A percentile compares a stretch with the other conserved stretches of the same genome.
Conservation (phyloP, 768 basidiomycete genomes). For the Trametes elegans region DNA sequence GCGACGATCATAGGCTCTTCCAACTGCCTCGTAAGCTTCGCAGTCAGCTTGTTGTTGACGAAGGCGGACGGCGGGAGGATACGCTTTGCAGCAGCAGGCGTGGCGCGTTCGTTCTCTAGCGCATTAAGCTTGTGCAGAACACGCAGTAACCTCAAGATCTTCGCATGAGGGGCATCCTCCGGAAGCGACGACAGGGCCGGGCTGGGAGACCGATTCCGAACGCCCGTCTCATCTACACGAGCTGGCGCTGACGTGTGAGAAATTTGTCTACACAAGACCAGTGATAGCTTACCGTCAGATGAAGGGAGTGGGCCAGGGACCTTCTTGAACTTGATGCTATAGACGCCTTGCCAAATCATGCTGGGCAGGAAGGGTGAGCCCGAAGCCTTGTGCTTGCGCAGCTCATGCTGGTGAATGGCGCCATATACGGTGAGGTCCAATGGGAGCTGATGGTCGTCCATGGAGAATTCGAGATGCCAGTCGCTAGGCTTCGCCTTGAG, state of each 20-base stretch:
- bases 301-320: slow-evolving; percentile 74
- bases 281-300: slow-evolving; percentile 52
- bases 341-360: slow-evolving; percentile 86
- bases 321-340: slow-evolving; percentile 92
- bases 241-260: slow-evolving; percentile 3
- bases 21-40: slow-evolving; percentile 94
- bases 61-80: slow-evolving; percentile 80
- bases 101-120: slow-evolving; percentile 61
- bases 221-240: slow-evolving; percentile 44
- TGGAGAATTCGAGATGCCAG: slow-evolving; percentile 95
- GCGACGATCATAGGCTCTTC: slow-evolving; percentile 99
- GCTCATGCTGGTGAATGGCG: slow-evolving; percentile 90
- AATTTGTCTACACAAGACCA: neutral
- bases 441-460: slow-evolving; percentile 84
- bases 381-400: slow-evolving; percentile 58
- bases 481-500: slow-evolving; percentile 90
- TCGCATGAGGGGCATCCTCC: slow-evolving; percentile 81
- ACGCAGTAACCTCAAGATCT: slow-evolving; percentile 86
- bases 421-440: slow-evolving; percentile 94
- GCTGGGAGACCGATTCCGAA: slow-evolving; percentile 58
- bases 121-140: slow-evolving; percentile 83
- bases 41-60: slow-evolving; percentile 96
- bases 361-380: slow-evolving; percentile 56
- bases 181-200: slow-evolving; percentile 77
- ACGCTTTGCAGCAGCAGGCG: slow-evolving; percentile 49